Conservation (phyloP, 345 rosid species). For the Melastoma malabathricum region DNA sequence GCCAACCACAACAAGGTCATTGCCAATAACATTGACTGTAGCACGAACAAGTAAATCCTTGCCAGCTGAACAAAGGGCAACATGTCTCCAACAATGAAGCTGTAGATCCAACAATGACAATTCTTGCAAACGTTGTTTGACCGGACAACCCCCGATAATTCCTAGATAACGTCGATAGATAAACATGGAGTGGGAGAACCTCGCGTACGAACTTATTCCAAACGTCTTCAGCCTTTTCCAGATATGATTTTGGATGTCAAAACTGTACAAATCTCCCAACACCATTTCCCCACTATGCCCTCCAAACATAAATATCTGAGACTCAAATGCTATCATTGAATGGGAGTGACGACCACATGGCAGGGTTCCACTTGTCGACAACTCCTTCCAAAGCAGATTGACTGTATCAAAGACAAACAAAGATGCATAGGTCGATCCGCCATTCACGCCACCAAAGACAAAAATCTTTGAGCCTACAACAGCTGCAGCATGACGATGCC, state of each 20-base stretch:
- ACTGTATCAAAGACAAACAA: conserved; percentile 40
- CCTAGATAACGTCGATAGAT: conserved; percentile 52
- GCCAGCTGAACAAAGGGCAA: conserved; percentile 44
- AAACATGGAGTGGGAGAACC: conserved; percentile 90
- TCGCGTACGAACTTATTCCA: conserved; percentile 64
- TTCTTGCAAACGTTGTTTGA: conserved; percentile 53
- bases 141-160: conserved; percentile 89
- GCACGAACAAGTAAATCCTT: conserved; percentile 62
- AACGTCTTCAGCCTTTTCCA: conserved; percentile 63
- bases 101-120: conserved; percentile 55
- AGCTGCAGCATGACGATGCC: conserved; percentile 90
- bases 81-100: conserved; percentile 44
- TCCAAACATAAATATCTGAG: conserved; percentile 61
- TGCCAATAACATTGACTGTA: conserved; percentile 54
- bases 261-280: conserved; percentile 68
- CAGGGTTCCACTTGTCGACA: conserved; percentile 34
- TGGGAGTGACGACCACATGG: conserved; percentile 89
- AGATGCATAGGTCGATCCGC: conserved; percentile 40
- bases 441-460: conserved; percentile 69
- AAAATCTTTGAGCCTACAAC: conserved; percentile 55
- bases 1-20: conserved; percentile 66
- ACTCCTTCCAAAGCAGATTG: conserved; percentile 51
- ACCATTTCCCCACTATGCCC: conserved; percentile 64
- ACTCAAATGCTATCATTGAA: conserved; percentile 57
- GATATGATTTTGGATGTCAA: conserved; percentile 34